Evolutionary conservation across 192 early-diverging fungal species (phyloP), one percentile per base, ranked within the genome.

Genomic region (Coemansia sp.): DNA sequence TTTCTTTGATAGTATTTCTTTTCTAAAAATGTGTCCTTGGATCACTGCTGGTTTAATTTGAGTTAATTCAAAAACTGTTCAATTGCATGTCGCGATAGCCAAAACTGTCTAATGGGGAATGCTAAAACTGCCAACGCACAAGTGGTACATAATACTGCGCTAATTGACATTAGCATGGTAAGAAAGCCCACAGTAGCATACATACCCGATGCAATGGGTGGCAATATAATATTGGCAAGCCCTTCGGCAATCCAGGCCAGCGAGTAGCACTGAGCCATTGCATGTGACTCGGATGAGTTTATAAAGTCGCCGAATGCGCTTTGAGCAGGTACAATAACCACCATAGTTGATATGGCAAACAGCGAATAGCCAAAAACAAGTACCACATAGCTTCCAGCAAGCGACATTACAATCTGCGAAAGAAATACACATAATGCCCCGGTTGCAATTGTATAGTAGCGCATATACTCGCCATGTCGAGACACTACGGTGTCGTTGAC

Each of bases 281-380:
- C 77, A 2, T 62, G 56, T 22, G 72, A 65, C 10, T 67, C 65
- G 3, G 77, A 60, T 0, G 72, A 29, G 56, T 80, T 80, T 35
- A 80, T 75, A 53, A 71, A 80, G 23, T 80, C 77, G 9, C 77
- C 77, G 67, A 80, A 80, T 4, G 77, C 72, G 48, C 77, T 80
- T 51, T 80, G 77, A n/a, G 77, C 72, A 4, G 77, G 77, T 49
- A 80, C 72, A 49, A 72, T 59, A 5, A 67, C 72, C 27, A 74
- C 49, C 77, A 80, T 80, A 1, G 72, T 60, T n/a, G 66, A 68
- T 8, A 72, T 53, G 0, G 72, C 66, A 72, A 80, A 80, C 60
- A 80, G n/a, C 1, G 77, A 56, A 41, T 80, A 80, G 11, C 77
- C 77, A 41, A 68, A 53, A 4, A 80, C 54, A 8, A 72, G 62